Conservation (phyloP, 1,139 yeast species). For the Candida frijolesensis region DNA sequence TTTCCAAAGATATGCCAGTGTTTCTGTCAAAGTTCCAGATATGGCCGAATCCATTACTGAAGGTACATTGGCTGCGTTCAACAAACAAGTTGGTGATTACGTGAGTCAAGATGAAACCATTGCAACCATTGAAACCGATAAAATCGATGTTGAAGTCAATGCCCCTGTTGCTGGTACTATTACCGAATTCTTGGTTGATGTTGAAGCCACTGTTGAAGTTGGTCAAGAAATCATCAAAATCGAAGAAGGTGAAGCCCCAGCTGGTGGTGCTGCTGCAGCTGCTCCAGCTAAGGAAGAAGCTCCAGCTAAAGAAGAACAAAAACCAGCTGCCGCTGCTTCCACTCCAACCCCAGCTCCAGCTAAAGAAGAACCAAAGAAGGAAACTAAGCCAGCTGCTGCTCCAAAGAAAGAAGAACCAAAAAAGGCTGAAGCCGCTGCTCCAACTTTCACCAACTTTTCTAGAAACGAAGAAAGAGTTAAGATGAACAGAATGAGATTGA, state of each 20-base stretch:
- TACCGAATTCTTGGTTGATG: conserved; percentile 76
- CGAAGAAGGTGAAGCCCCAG: conserved; percentile 88
- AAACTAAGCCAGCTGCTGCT: conserved; percentile 16
- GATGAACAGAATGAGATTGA: conserved; percentile 99
- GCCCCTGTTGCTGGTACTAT: conserved; percentile 93
- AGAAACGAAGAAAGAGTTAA: conserved; percentile 91
- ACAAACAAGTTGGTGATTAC: conserved; percentile 83
- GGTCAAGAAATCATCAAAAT: conserved; percentile 92
- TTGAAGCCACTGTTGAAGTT: conserved; percentile 94
- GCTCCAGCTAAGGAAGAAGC: conserved; percentile 33
- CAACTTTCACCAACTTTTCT: conserved; percentile 64
- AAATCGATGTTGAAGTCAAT: conserved; percentile 95
- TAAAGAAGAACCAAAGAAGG: conserved; percentile 46
- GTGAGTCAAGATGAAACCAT: conserved; percentile 87
- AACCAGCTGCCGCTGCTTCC: conserved; percentile 54
- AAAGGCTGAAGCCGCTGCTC: conserved; percentile 29
- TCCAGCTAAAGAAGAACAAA: conserved; percentile 48
- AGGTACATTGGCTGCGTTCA: conserved; percentile 86
- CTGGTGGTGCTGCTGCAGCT: conserved; percentile 50
- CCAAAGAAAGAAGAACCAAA: conserved; percentile 22
- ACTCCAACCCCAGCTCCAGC: conserved; percentile 25
- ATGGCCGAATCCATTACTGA: conserved; percentile 99
- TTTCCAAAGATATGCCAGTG: conserved; percentile 44
- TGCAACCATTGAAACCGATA: conserved; percentile 98
- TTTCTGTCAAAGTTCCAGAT: conserved; percentile 86